Percentiles rank a stretch among this genome's conserved stretches.
Conservation (phyloP, 2,329 filamentous ascomycete species). For the Ceratocystis alfenasii region DNA sequence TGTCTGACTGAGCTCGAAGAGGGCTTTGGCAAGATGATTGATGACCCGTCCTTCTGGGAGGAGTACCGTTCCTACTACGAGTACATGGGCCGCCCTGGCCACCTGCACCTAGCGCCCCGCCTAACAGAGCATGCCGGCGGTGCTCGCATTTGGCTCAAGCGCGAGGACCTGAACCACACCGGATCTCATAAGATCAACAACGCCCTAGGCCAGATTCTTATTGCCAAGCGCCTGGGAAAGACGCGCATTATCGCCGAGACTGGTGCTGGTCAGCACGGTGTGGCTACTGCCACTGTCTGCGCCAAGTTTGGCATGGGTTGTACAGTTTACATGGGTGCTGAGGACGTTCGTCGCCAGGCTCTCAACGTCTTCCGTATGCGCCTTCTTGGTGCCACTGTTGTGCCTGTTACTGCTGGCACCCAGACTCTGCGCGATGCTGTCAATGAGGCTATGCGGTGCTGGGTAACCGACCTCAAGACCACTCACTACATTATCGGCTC, state of each 20-base stretch:
- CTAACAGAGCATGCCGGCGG: slow-evolving; percentile 82
- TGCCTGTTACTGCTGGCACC: slow-evolving; percentile 84
- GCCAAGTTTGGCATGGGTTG: slow-evolving; percentile 98
- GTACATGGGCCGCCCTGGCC: slow-evolving; percentile 91
- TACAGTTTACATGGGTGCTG: slow-evolving; percentile 88
- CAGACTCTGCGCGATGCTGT: slow-evolving; percentile 75
- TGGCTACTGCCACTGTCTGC: slow-evolving; percentile 92
- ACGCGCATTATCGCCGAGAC: slow-evolving; percentile 97
- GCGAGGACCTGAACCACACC: slow-evolving; percentile 95
- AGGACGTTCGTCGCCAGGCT: slow-evolving; percentile 90
- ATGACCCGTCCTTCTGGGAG: slow-evolving; percentile 90
- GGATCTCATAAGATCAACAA: slow-evolving; percentile 99
- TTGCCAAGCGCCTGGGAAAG: slow-evolving; percentile 80
- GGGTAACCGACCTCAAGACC: slow-evolving; percentile 84
- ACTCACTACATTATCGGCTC: slow-evolving; percentile 98
- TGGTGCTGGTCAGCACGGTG: slow-evolving; percentile 92
- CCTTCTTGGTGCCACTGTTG: slow-evolving; percentile 80
- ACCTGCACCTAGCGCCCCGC: slow-evolving; percentile 76
- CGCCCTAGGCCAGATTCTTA: slow-evolving; percentile 79
- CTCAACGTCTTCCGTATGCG: slow-evolving; percentile 99
- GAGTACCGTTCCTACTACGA: slow-evolving; percentile 93
- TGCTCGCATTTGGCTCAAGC: slow-evolving; percentile 94
- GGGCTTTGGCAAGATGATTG: slow-evolving; percentile 76
- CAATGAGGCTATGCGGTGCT: slow-evolving; percentile 87
- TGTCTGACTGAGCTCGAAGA: slow-evolving; percentile 81